phyloP scores from a whole-genome alignment of 2,329 filamentous ascomycete genomes.

The Mycogone perniciosa region DNA sequence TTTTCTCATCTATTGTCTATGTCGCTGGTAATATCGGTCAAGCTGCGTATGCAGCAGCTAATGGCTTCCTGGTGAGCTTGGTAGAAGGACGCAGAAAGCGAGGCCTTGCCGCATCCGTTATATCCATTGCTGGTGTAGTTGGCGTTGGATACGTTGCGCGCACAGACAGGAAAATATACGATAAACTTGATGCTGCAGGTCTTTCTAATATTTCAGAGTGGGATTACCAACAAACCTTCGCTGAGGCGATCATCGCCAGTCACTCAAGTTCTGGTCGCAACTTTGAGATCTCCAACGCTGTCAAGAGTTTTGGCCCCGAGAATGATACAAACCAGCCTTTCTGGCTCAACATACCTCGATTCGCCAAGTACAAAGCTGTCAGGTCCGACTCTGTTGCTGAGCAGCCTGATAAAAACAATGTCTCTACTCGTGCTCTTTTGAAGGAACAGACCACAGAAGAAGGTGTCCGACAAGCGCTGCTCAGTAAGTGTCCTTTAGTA shows the following conservation, averaged over 20 bases:
- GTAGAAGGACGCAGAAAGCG: constrained; percentile 28
- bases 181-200: background rate
- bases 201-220: background rate
- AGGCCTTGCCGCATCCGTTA: constrained; percentile 31
- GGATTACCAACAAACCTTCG: constrained; percentile 17
- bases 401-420: no score
- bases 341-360: no score
- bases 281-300: constrained; percentile 3
- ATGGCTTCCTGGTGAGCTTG: constrained; percentile 36
- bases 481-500: no score
- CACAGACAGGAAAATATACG: background rate
- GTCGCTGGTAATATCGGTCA: constrained; percentile 31
- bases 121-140: constrained; percentile 32
- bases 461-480: no score
- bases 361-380: no score
- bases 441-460: no score
- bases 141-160: constrained; percentile 28
- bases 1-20: constrained; percentile 26
- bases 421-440: no score
- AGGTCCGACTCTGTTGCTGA: no score
- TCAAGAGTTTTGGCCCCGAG: no score
- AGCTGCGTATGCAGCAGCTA: constrained; percentile 39
- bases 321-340: no score
- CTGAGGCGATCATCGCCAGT: constrained; percentile 22
- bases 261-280: constrained; percentile 3